A percentile compares a stretch with the other conserved stretches of the same genome.
Conservation (phyloP, 2,329 filamentous ascomycete species). For the Metarhizium brunneum region DNA sequence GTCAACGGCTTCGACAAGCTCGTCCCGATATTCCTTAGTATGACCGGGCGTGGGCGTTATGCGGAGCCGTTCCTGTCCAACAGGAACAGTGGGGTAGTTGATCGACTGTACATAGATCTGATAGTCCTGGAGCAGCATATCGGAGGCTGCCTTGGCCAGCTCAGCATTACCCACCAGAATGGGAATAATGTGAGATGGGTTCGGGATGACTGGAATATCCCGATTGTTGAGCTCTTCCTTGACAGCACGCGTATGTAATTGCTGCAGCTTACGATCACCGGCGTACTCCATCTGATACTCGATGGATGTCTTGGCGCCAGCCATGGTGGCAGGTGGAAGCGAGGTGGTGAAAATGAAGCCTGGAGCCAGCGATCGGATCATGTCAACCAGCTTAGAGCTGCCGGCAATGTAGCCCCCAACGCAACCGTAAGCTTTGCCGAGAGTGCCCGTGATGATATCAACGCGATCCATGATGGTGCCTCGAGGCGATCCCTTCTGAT, state of each 20-base stretch:
- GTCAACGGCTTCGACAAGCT: conserved; percentile 76
- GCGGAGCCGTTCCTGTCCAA: conserved; percentile 92
- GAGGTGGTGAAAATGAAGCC: conserved; percentile 99
- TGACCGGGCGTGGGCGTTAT: conserved; percentile 96
- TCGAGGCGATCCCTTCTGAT: conserved; percentile 61
- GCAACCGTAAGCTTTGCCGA: conserved; percentile 96
- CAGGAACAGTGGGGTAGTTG: conserved; percentile 97
- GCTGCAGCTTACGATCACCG: conserved; percentile 84
- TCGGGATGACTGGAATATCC: conserved; percentile 94
- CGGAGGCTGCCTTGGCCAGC: conserved; percentile 82
- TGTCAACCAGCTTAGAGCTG: conserved; percentile 77
- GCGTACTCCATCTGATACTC: conserved; percentile 84
- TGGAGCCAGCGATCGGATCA: conserved; percentile 85
- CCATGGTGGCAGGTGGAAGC: conserved; percentile 92
- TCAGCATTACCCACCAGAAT: conserved; percentile 91
- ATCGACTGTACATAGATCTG: conserved; percentile 97
- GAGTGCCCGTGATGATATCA: conserved; percentile 94
- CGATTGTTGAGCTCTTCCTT: conserved; percentile 71
- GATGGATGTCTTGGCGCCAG: conserved; percentile 82
- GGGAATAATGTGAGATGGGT: conserved; percentile 93
- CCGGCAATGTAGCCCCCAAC: conserved; percentile 97
- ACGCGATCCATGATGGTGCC: conserved; percentile 92
- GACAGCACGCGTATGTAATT: conserved; percentile 90
- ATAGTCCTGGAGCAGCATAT: conserved; percentile 83
- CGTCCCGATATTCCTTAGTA: conserved; percentile 71